These are phyloP conservation scores for Emergomyces pasteurianus DNA, from an alignment of 2,329 filamentous ascomycete genomes.

Conservation along the genomic window DNA sequence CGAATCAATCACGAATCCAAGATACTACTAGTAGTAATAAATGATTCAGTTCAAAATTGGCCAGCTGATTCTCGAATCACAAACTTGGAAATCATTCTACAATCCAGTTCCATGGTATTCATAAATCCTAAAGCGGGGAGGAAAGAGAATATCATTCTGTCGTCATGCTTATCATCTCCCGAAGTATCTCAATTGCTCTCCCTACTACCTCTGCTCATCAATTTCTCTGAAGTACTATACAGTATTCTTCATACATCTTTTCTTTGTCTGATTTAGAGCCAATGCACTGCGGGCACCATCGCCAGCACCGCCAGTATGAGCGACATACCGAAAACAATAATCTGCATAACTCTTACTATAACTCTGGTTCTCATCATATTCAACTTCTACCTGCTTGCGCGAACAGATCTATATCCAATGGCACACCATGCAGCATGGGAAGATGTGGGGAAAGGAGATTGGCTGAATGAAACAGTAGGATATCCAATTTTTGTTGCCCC, in stretches of 20 bases:
- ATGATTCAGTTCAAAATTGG: background rate
- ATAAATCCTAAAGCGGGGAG: background rate
- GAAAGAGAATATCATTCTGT: background rate
- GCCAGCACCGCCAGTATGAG: background rate
- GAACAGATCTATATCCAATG: constrained; percentile 3
- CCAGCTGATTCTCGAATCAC: background rate
- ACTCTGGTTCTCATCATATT: constrained; percentile 1
- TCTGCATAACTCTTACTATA: background rate
- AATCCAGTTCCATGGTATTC: background rate
- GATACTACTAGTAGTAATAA: too few relatives aligned
- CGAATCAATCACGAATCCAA: background rate
- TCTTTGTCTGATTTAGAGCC: background rate
- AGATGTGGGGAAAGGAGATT: background rate
- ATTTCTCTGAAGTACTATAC: background rate
- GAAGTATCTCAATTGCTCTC: background rate
- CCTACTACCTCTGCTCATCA: background rate
- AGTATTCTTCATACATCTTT: background rate
- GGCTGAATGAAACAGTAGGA: constrained; percentile 15
- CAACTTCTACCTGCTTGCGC: constrained; percentile 5
- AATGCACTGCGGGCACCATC: background rate
- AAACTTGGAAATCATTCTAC: background rate
- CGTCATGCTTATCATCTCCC: background rate
- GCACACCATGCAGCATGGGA: background rate
- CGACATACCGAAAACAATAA: background rate
- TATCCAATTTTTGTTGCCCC: background rate